Conservation (phyloP, 2,329 filamentous ascomycete species). For the Sordariomycetes sp. region DNA sequence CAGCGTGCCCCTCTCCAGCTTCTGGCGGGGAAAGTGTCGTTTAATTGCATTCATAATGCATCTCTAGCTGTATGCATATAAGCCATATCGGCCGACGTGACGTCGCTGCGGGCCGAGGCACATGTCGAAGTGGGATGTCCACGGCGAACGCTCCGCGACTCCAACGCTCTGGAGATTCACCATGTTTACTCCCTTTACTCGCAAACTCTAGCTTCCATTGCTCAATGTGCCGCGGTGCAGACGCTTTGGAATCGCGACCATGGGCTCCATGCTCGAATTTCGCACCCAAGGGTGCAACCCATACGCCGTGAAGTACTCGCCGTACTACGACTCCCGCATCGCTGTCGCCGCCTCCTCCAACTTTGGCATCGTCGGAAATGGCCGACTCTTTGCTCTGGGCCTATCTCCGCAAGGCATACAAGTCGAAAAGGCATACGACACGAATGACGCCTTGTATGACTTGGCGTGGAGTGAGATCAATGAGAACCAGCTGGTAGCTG, state of each 20-base stretch:
- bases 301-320: constrained; percentile 96
- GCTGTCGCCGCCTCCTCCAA: constrained; percentile 88
- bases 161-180: too few species aligned
- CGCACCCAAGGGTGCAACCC: constrained; percentile 90
- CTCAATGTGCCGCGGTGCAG: neutral
- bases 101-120: constrained; percentile 20
- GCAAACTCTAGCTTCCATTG: too few species aligned
- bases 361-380: constrained; percentile 95
- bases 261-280: constrained; percentile 79
- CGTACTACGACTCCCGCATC: constrained; percentile 91
- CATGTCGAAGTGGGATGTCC: constrained; percentile 15
- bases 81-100: constrained; percentile 3
- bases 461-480: constrained; percentile 92
- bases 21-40: too few species aligned
- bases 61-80: constrained; percentile 1
- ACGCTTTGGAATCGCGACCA: constrained; percentile 11
- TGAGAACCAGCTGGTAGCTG: constrained; percentile 85
- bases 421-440: constrained; percentile 86
- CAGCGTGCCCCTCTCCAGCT: neutral
- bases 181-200: too few species aligned
- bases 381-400: constrained; percentile 74
- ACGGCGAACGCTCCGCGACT: too few species aligned
- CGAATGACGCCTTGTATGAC: constrained; percentile 94
- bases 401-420: constrained; percentile 77
- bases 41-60: neutral